These are phyloP conservation scores for Aspergillus latus DNA, from an alignment of 2,329 filamentous ascomycete genomes.

Conservation along the genomic window DNA sequence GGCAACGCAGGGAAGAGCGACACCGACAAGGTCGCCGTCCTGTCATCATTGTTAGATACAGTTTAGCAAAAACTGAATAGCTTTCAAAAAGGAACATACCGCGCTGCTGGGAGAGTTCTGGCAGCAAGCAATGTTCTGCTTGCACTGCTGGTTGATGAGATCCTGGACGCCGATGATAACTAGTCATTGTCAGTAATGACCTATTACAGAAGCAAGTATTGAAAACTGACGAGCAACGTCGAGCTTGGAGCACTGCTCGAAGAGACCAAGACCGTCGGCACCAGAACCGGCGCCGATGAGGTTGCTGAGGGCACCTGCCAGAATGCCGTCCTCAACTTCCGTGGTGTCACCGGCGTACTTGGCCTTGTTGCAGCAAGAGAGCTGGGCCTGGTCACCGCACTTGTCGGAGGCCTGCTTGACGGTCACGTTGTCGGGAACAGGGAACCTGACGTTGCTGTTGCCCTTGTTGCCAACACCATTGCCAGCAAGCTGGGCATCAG, in stretches of 20 bases:
- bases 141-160: slow-evolving; percentile 40
- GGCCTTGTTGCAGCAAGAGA: slow-evolving; percentile 43
- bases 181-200: slow-evolving; percentile 18
- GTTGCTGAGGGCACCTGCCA: slow-evolving; percentile 35
- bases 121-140: slow-evolving; percentile 44
- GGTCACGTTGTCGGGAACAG: slow-evolving; percentile 32
- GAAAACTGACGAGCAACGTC: slow-evolving; percentile 30
- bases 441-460: slow-evolving; percentile 36
- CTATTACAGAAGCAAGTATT: too few relatives aligned
- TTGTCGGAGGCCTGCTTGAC: slow-evolving; percentile 41
- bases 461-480: slow-evolving; percentile 31
- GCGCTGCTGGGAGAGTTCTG: slow-evolving; percentile 36
- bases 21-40: slow-evolving; percentile 35
- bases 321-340: slow-evolving; percentile 33
- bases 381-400: slow-evolving; percentile 40
- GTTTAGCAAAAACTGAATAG: background rate
- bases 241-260: slow-evolving; percentile 45
- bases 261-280: slow-evolving; percentile 38
- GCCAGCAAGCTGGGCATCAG: slow-evolving; percentile 15
- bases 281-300: slow-evolving; percentile 37
- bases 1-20: slow-evolving; percentile 41
- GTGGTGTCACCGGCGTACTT: slow-evolving; percentile 38
- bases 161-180: slow-evolving; percentile 32
- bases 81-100: slow-evolving; percentile 21
- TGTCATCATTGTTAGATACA: slow-evolving; percentile 6